phyloP scores from a whole-genome alignment of 192 early-diverging fungal genomes.

The Coemansia sp. region DNA sequence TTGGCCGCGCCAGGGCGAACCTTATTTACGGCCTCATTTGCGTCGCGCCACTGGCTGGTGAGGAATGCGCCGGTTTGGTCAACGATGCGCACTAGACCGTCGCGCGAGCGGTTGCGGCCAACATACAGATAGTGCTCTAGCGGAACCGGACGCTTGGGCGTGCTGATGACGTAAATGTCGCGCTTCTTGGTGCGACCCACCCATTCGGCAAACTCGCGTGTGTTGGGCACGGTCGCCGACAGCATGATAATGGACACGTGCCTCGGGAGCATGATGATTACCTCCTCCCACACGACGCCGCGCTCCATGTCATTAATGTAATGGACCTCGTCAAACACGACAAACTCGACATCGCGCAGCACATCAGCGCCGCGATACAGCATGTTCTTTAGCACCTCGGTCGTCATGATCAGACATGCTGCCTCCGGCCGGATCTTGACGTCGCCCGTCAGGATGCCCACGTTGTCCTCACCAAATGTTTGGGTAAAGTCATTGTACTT shows the following conservation, averaged over 20 bases:
- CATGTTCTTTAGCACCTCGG: slow-evolving; percentile 97
- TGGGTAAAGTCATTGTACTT: slow-evolving; percentile 94
- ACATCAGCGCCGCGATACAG: slow-evolving; percentile 95
- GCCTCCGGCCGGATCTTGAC: slow-evolving; percentile 95
- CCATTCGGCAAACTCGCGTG: slow-evolving; percentile 98
- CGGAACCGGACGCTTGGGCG: slow-evolving; percentile 86
- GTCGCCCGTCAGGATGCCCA: slow-evolving; percentile 97
- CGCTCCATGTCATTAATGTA: slow-evolving; percentile 94
- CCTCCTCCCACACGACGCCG: slow-evolving; percentile 99
- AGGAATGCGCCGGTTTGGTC: slow-evolving; percentile 55
- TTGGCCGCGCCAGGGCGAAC: slow-evolving; percentile 12
- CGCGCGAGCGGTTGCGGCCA: slow-evolving; percentile 39
- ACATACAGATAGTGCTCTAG: slow-evolving; percentile 92
- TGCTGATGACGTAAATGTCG: slow-evolving; percentile 97
- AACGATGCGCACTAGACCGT: slow-evolving; percentile 87
- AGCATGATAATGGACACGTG: slow-evolving; percentile 94
- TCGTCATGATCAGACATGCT: slow-evolving; percentile 98
- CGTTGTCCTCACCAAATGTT: slow-evolving; percentile 80
- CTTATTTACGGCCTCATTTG: slow-evolving; percentile 67
- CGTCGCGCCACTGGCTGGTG: slow-evolving; percentile 63
- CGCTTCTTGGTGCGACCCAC: slow-evolving; percentile 97
- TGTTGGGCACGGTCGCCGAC: slow-evolving; percentile 97
- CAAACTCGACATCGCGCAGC: slow-evolving; percentile 97
- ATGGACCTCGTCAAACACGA: slow-evolving; percentile 99
- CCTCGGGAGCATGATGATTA: slow-evolving; percentile 96